Evolutionary conservation across 2,329 filamentous ascomycete species (phyloP), one percentile per base, ranked within the genome.

Genomic region (Teratosphaeria viscida): DNA sequence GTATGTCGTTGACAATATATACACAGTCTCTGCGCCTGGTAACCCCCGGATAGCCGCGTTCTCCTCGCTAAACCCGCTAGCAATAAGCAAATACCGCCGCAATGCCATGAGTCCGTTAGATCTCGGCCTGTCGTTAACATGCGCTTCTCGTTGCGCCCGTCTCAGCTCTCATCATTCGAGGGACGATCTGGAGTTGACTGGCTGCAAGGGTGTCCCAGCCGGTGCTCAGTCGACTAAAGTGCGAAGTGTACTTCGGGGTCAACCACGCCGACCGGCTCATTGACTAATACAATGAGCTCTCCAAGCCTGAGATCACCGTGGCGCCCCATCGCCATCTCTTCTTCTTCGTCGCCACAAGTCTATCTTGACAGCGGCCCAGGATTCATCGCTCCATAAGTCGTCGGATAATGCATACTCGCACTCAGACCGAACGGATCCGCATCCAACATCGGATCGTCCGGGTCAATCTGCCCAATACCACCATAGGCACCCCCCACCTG

Each of bases 321-420:
- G 5, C 37, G 37, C 37, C 37, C 12, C 12, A 43, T 14, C 37
- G 16, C 7, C 16, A n/a, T 16, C 37, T n/a, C 16, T n/a, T 12
- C 6, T n/a, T 12, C 37, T 3, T 43, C 37, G 37, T 16, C 16
- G 43, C 43, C n/a, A 23, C 43, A n/a, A 23, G 19, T 49, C 43
- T 49, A 57, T 16, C 54, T 62, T 32, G 60, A 61, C 34, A 58
- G 59, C 12, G 57, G 62, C 32, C 74, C 71, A 61, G 77, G 75
- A 71, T 56, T 90, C 90, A 60, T 56, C 14, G 56, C 43, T 57
- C 85, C 84, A 74, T 92, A 94, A 59, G 89, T 88, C 1, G 87
- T 89, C 11, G 91, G 91, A 69, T 96, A 96, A 65, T 92, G 89
- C 92, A 96, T 96, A 76, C 90, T 95, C 39, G 92, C 92, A 61